Evolutionary conservation across 805 yeast genomes (phyloP).

Genomic region (Lipomyces japonicus): DNA sequence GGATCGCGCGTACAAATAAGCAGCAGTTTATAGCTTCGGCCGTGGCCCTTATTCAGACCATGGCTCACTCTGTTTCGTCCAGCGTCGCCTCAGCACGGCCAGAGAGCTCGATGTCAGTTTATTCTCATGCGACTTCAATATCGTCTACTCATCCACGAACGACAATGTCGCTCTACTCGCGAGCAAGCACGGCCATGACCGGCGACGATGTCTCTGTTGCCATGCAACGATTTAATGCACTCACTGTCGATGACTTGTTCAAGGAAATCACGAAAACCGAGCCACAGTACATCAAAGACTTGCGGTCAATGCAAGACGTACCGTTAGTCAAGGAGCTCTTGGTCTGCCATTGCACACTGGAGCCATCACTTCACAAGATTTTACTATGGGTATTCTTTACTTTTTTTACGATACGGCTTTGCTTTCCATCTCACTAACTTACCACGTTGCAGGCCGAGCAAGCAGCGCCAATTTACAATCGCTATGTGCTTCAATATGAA

Average conservation of each 20-base stretch:
- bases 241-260: constrained; percentile 26
- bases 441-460: constrained; percentile 16
- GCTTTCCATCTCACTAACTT: neutral
- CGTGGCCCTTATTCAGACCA: neutral
- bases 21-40: too few relatives aligned
- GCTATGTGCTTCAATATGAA: constrained; percentile 22
- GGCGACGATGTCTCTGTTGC: constrained; percentile 1
- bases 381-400: constrained; percentile 15
- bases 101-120: neutral
- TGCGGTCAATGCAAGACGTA: constrained; percentile 13
- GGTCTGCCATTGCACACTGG: constrained; percentile 14
- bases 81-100: constrained; percentile 1
- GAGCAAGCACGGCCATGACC: constrained; percentile 1
- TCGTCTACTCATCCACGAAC: neutral
- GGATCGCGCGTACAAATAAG: too few relatives aligned
- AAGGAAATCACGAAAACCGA: constrained; percentile 18
- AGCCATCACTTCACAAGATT: constrained; percentile 15
- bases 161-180: constrained; percentile 8
- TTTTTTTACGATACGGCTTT: too few relatives aligned
- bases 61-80: constrained; percentile 4
- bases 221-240: constrained; percentile 9
- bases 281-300: constrained; percentile 16
- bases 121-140: neutral
- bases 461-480: constrained; percentile 27
- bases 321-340: constrained; percentile 18